Percentiles rank a stretch among this genome's conserved stretches.
These are phyloP conservation scores for Metarhizium robertsii DNA, from an alignment of 2,329 filamentous ascomycete species.

Conservation along the genomic window DNA sequence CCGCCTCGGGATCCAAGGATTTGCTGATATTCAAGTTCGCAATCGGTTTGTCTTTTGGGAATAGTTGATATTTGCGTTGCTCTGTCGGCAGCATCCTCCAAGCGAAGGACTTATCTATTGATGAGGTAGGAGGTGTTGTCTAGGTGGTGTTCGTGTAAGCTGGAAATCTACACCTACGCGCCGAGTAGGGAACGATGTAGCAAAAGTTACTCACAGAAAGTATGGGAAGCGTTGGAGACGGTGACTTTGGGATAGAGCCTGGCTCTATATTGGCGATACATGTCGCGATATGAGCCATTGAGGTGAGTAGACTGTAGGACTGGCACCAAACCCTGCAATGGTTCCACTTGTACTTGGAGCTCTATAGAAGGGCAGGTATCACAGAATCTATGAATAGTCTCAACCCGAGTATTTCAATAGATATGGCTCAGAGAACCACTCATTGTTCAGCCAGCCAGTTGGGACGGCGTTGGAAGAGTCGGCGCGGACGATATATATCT, in stretches of 20 bases:
- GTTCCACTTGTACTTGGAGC: background rate
- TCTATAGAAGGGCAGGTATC: background rate
- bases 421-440: background rate
- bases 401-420: background rate
- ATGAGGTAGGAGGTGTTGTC: slow-evolving; percentile 1
- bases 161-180: background rate
- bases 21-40: slow-evolving; percentile 31
- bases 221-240: slow-evolving; percentile 34
- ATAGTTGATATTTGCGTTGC: slow-evolving; percentile 50
- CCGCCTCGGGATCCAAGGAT: slow-evolving; percentile 40
- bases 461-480: background rate
- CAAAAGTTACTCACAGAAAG: slow-evolving; percentile 30
- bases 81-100: slow-evolving; percentile 53
- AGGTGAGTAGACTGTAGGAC: background rate
- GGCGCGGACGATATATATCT: slow-evolving; percentile 5
- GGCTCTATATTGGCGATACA: slow-evolving; percentile 43
- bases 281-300: slow-evolving; percentile 55
- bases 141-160: slow-evolving; percentile 6
- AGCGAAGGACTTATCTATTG: slow-evolving; percentile 37
- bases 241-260: slow-evolving; percentile 41
- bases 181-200: background rate
- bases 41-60: slow-evolving; percentile 43
- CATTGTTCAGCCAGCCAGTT: background rate
- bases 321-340: background rate
- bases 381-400: background rate